Base-by-base conservation (phyloP, 768 basidiomycete genomes). In the Hydnomerulius pinastri region DNA sequence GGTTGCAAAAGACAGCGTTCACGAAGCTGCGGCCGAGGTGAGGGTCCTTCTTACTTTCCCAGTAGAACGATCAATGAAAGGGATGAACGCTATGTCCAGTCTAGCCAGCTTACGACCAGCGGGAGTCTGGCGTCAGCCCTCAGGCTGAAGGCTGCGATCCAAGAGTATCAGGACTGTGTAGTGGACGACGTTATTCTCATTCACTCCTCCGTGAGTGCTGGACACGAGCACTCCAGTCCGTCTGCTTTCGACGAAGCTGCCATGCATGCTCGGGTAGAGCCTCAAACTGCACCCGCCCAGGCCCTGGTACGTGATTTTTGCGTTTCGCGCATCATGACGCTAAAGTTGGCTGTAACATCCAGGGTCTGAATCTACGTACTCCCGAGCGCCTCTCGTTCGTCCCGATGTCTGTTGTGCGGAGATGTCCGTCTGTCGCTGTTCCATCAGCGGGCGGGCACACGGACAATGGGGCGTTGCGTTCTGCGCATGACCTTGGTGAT, bases 391-490 rank as follows among this genome's bases (percentile, higher is more conserved):
- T 64, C 37, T 46, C 48, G 7, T 64, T 66, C 40, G 40, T 64
- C 43, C 63, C 63, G 20, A 64, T 61, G 20, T 66, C 63, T 2
- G 64, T 66, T 28, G 42, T 64, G 18, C 52, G 56, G 28, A 64
- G 61, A 32, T 48, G 58, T 46, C 64, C 64, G 3, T 54, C 58
- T 2, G 48, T 35, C 0, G 20, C 51, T 11, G 44, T 18, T 18
- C 29, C 24, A 30, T 48, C 51, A 0, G 8, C 43, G 3, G 30
- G 17, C n/a, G 48, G 42, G 29, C 47, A 38, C n/a, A 29, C 37
- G 47, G 52, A 30, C 11, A 29, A 36, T 18, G 45, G 17, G 15
- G 7, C 46, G 17, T 21, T 50, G 15, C 21, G 7, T 33, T 29
- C 47, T 18, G 39, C 48, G 15, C 32, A 39, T 12, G 39, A 27